These are phyloP conservation scores for Actinomortierella ambigua DNA, from an alignment of 371 early-diverging fungal genomes.

Conservation along the genomic window DNA sequence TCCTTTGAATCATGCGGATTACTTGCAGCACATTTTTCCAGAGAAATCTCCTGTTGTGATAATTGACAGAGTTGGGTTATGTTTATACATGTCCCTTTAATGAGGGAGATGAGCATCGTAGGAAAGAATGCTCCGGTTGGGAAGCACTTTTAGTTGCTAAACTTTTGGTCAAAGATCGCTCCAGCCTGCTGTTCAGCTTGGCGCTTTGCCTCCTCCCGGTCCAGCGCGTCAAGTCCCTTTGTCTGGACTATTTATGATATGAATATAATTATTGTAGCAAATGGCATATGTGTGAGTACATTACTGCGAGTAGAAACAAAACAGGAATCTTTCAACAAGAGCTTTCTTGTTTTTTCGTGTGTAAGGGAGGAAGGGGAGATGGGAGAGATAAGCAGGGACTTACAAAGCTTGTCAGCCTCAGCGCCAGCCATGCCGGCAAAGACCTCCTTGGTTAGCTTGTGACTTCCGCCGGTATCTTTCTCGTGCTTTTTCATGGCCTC, in stretches of 20 bases:
- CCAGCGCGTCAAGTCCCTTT: conserved; percentile 53
- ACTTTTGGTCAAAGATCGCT: conserved; percentile 44
- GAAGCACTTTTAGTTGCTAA: too few relatives aligned
- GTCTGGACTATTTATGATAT: conserved; percentile 41
- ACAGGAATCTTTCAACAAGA: not conserved
- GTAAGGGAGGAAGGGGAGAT: too few relatives aligned
- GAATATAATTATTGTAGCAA: too few relatives aligned
- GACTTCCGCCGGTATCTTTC: conserved; percentile 46
- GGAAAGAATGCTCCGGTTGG: too few relatives aligned
- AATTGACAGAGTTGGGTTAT: too few relatives aligned
- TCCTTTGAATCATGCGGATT: too few relatives aligned
- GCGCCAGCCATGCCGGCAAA: conserved; percentile 57
- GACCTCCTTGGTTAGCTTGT: conserved; percentile 54
- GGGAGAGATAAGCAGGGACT: too few relatives aligned
- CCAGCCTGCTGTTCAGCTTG: conserved; percentile 53
- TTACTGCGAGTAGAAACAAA: not conserved
- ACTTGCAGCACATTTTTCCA: too few relatives aligned
- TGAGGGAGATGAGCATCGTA: too few relatives aligned
- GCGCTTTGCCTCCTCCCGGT: conserved; percentile 50
- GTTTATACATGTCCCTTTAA: too few relatives aligned
- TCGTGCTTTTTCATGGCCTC: conserved; percentile 60
- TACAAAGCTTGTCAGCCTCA: conserved; percentile 50
- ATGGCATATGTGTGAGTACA: too few relatives aligned
- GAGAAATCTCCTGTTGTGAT: too few relatives aligned
- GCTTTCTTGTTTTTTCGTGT: not conserved